Percentiles rank a stretch among this genome's conserved stretches.
Conservation (phyloP, 805 yeast genomes). For the Candida maltosa region DNA sequence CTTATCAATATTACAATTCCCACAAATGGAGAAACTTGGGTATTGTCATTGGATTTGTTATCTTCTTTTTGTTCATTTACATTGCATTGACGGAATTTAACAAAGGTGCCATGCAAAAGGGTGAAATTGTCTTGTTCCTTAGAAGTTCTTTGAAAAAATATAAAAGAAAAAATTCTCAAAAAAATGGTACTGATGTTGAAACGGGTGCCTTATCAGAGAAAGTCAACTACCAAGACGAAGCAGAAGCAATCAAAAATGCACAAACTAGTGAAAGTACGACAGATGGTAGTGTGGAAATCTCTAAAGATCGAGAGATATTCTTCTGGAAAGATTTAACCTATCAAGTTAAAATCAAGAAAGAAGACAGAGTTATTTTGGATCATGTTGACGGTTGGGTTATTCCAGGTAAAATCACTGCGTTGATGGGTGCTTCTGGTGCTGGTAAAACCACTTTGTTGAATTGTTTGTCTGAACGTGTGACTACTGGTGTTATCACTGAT, state of each 20-base stretch:
- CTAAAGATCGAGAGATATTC: slow-evolving; percentile 46
- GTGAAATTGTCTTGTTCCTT: slow-evolving; percentile 33
- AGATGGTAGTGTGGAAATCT: slow-evolving; percentile 7
- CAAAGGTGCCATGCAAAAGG: slow-evolving; percentile 44
- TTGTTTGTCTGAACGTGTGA: slow-evolving; percentile 67
- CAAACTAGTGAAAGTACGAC: slow-evolving; percentile 11
- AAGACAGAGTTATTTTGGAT: slow-evolving; percentile 37
- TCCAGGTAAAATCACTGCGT: slow-evolving; percentile 78
- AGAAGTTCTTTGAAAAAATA: slow-evolving; percentile 27
- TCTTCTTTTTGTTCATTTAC: slow-evolving; percentile 37
- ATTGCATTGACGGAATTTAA: slow-evolving; percentile 33
- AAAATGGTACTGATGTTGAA: slow-evolving; percentile 18
- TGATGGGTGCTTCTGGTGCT: slow-evolving; percentile 87
- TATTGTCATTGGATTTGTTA: slow-evolving; percentile 50
- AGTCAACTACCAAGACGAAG: slow-evolving; percentile 21
- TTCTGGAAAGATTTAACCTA: slow-evolving; percentile 78
- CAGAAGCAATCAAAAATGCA: slow-evolving; percentile 17
- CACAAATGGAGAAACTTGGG: slow-evolving; percentile 86
- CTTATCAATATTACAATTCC: slow-evolving; percentile 49
- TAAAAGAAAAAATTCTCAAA: slow-evolving; percentile 17
- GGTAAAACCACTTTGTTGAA: slow-evolving; percentile 79
- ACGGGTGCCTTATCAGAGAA: slow-evolving; percentile 20
- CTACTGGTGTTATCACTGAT: slow-evolving; percentile 69
- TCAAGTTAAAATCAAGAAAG: slow-evolving; percentile 60
- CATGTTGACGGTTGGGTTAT: slow-evolving; percentile 62